Evolutionary conservation across 2,329 filamentous ascomycete species (phyloP).

Genomic region (Aspergillus niger): DNA sequence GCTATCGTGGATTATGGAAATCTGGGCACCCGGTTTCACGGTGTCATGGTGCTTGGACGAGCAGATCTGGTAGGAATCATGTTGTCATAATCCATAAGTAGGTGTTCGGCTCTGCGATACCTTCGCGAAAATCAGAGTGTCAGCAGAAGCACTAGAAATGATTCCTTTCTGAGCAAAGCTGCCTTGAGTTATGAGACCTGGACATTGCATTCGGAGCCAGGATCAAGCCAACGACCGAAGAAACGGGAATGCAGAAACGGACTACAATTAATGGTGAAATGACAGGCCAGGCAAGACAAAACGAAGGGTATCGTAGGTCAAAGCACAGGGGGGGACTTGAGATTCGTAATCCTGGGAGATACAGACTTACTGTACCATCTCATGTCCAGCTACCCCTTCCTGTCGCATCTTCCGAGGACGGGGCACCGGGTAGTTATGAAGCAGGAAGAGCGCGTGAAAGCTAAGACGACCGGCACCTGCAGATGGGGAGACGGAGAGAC

Average conservation of each 20-base stretch:
- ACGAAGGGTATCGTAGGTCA: background rate
- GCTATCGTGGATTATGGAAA: background rate
- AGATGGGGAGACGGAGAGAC: constrained; percentile 2
- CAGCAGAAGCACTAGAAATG: background rate
- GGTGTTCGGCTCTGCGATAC: background rate
- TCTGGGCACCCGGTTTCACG: background rate
- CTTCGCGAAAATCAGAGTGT: background rate
- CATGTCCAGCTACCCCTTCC: background rate
- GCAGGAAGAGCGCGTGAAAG: background rate
- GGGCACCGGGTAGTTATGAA: constrained; percentile 7
- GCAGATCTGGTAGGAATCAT: background rate
- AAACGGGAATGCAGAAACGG: background rate
- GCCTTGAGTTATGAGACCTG: background rate
- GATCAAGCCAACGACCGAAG: background rate
- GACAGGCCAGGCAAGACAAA: background rate
- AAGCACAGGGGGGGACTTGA: background rate
- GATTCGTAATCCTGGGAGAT: background rate
- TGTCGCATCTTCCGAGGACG: background rate
- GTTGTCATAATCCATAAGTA: background rate
- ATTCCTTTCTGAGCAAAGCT: background rate
- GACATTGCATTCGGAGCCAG: background rate
- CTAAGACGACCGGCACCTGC: constrained; percentile 1
- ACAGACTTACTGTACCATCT: background rate
- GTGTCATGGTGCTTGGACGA: background rate
- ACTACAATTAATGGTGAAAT: background rate